These are phyloP conservation scores for Canna indica DNA, from an alignment of 176 grass and related monocot species.

Conservation along the genomic window DNA sequence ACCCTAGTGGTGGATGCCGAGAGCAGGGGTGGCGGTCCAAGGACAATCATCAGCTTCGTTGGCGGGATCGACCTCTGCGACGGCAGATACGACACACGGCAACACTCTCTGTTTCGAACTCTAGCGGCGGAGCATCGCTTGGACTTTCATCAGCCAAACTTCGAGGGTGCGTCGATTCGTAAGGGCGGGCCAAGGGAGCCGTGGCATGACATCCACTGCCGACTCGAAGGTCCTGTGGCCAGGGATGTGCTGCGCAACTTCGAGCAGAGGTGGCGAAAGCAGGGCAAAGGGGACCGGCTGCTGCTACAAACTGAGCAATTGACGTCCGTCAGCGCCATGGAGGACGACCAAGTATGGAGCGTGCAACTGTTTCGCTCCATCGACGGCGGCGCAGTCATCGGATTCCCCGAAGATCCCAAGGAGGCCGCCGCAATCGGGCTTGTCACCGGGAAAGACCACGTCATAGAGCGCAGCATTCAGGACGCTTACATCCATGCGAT, in stretches of 20 bases:
- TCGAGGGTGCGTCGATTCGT: constrained; percentile 24
- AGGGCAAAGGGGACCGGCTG: constrained; percentile 17
- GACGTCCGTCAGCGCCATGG: neutral
- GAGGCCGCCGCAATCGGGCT: constrained; percentile 29
- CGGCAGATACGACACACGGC: constrained; percentile 54
- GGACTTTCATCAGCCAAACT: constrained; percentile 74
- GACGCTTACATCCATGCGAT: constrained; percentile 71
- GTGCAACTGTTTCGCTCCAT: constrained; percentile 57
- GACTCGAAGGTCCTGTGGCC: constrained; percentile 46
- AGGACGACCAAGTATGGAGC: constrained; percentile 32
- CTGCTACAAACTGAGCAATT: constrained; percentile 18
- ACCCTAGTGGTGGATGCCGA: constrained; percentile 48
- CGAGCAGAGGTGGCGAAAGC: constrained; percentile 58
- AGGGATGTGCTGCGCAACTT: constrained; percentile 61
- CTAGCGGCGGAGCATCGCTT: constrained; percentile 20
- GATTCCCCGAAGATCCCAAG: constrained; percentile 29
- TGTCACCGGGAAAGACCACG: constrained; percentile 35
- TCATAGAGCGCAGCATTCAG: constrained; percentile 60
- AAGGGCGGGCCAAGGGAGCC: constrained; percentile 68
- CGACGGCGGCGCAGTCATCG: constrained; percentile 32
- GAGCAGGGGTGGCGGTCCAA: neutral
- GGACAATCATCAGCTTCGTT: constrained; percentile 37
- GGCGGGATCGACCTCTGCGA: constrained; percentile 76
- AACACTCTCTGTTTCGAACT: constrained; percentile 53
- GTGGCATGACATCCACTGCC: constrained; percentile 65